Evolutionary conservation across 2,329 filamentous ascomycete genomes (phyloP), one percentile per base, ranked within the genome.

Genomic region (Xylaria sp.): DNA sequence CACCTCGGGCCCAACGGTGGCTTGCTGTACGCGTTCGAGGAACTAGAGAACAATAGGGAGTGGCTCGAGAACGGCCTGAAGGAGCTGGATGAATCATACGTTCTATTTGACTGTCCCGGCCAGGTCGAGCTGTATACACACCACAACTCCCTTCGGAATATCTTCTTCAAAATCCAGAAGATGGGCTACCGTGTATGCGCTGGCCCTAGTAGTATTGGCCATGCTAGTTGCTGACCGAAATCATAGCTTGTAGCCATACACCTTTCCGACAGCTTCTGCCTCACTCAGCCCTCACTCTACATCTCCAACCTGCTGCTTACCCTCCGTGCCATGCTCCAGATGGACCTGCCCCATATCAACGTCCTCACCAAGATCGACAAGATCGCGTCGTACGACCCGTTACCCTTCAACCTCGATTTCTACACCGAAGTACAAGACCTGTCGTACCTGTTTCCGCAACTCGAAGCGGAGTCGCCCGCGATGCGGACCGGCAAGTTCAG

Each of bases 341-440:
- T 99, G 83, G 94, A 97, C 69, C 89, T 97, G 57, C 92, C 94
- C 1, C 91, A 97, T 69, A 80, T 99, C 63, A 99, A 99, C 68
- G 90, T 99, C 58, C 83, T 99, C 21, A 97, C 92, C 53, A 99
- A 99, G 76, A 96, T 99, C 74, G 94, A 99, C 74, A 97, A 97
- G 69, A 80, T 99, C 49, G 79, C 87, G 34, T 85, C 88, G 48
- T 97, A 96, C 68, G 88, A 91, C 43, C 85, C 90, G 21, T 80
- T 99, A 0, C 91, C 92, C 0, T 97, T 99, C 78, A 96, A 96
- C 66, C 86, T 99, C 55, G 92, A 97, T 62, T 99, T 88, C 73
- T 99, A 97, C 72, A 97, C 94, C 57, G 93, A 99, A 72, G 93
- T 97, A 7, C 92, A 99, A 72, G 92, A 97, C 66, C 82, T 99